phyloP scores from a whole-genome alignment of 2,329 filamentous ascomycete species.

The Monilinia laxa region DNA sequence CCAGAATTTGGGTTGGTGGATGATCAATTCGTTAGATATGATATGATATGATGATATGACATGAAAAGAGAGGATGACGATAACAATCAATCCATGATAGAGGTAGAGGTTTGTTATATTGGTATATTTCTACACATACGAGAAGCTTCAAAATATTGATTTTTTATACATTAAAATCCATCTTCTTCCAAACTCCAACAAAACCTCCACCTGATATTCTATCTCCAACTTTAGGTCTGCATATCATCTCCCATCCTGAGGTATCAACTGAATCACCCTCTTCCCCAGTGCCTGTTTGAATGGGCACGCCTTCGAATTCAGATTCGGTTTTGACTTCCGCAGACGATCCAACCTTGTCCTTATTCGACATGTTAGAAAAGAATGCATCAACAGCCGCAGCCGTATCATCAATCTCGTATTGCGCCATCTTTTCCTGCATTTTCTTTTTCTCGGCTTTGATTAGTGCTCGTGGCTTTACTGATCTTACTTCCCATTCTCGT shows the following conservation, averaged over 20 bases:
- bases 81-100: too few species aligned
- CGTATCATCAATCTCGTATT: background rate
- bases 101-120: background rate
- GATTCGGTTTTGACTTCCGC: background rate
- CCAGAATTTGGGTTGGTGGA: too few species aligned
- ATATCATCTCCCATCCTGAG: conserved; percentile 48
- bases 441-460: conserved; percentile 28
- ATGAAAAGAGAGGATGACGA: too few species aligned
- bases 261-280: conserved; percentile 1
- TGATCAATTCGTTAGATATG: too few species aligned
- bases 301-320: background rate
- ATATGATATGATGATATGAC: too few species aligned
- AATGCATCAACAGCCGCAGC: background rate
- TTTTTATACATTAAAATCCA: conserved; percentile 19
- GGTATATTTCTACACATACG: background rate
- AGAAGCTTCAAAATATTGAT: background rate
- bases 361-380: background rate
- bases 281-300: conserved; percentile 1
- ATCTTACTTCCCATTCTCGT: conserved; percentile 63
- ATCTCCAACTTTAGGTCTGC: conserved; percentile 51
- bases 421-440: background rate
- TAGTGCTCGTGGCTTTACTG: conserved; percentile 42
- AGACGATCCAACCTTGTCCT: background rate
- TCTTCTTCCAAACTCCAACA: conserved; percentile 46
- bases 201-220: conserved; percentile 52